phyloP scores from a whole-genome alignment of 768 basidiomycete genomes.

The Mycena albidolilacea region DNA sequence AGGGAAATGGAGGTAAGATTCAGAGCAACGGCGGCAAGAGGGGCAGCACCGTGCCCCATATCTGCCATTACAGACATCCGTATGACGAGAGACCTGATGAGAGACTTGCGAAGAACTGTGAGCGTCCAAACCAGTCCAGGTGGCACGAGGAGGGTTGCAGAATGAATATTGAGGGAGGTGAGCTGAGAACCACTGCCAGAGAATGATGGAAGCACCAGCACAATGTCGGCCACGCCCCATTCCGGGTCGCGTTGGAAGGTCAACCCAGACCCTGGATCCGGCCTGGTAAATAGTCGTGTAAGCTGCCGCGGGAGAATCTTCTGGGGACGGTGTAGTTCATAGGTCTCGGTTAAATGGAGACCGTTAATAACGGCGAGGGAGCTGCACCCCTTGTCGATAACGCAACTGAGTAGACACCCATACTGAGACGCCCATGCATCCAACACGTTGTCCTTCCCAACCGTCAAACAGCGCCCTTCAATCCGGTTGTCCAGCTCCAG shows the following conservation, averaged over 20 bases:
- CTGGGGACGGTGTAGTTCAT: too few species aligned
- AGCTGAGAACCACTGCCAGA: neutral
- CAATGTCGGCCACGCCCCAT: neutral
- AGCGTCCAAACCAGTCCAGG: conserved; percentile 16
- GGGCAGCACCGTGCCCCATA: neutral
- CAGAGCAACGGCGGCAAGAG: neutral
- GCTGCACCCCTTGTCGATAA: too few species aligned
- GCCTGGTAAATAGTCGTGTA: too few species aligned
- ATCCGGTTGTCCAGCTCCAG: neutral
- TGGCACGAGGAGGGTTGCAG: conserved; percentile 7
- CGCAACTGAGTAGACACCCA: too few species aligned
- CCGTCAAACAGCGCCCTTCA: neutral
- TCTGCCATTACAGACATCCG: neutral
- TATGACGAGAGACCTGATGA: neutral
- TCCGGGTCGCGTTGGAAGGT: neutral
- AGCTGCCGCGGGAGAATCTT: too few species aligned
- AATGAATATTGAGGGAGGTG: neutral
- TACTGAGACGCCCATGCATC: too few species aligned
- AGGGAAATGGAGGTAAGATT: neutral
- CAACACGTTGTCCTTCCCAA: neutral
- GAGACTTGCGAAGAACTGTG: neutral
- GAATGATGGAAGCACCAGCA: too few species aligned
- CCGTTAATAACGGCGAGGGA: too few species aligned
- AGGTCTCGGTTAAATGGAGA: too few species aligned
- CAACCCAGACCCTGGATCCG: neutral